A percentile compares a stretch with the other conserved stretches of the same genome.
Conservation (phyloP, 1,284 basidiomycete species). For the Ganoderma multipileum region DNA sequence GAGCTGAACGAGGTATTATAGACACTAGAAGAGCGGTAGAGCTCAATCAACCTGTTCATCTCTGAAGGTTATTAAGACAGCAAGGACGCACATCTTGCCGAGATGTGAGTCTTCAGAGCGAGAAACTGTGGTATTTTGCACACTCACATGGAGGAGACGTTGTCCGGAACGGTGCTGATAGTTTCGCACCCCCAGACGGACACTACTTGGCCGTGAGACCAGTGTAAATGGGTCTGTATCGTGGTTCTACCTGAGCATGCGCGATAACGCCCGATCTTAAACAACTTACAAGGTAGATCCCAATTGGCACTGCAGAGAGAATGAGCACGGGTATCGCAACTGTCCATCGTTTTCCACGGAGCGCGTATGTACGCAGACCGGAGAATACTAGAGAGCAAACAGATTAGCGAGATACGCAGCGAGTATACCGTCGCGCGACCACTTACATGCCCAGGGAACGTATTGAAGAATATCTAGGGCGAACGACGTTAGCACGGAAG, state of each 20-base stretch:
- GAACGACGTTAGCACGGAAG: neutral
- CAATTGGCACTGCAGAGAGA: conserved; percentile 1
- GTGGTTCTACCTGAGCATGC: neutral
- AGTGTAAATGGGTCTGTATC: neutral
- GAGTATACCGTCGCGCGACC: too few species aligned
- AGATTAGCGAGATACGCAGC: neutral
- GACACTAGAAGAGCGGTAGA: neutral
- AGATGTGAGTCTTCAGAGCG: neutral
- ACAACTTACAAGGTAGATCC: conserved; percentile 3
- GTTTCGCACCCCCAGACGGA: neutral
- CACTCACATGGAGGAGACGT: conserved; percentile 6
- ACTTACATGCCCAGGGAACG: conserved; percentile 16
- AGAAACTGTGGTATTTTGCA: too few species aligned
- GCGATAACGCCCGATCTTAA: neutral
- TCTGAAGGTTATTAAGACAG: too few species aligned
- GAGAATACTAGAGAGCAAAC: conserved; percentile 14
- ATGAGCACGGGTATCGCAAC: conserved; percentile 5
- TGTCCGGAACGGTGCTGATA: neutral
- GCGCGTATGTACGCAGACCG: conserved; percentile 15
- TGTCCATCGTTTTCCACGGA: conserved; percentile 7
- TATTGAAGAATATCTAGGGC: conserved; percentile 10
- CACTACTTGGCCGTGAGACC: neutral
- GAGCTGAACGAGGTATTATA: neutral
- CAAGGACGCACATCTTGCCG: neutral
- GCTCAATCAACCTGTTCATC: neutral